Base-by-base conservation (phyloP, 495 filamentous ascomycete genomes). In the Melanomma pulvis-pyrius region DNA sequence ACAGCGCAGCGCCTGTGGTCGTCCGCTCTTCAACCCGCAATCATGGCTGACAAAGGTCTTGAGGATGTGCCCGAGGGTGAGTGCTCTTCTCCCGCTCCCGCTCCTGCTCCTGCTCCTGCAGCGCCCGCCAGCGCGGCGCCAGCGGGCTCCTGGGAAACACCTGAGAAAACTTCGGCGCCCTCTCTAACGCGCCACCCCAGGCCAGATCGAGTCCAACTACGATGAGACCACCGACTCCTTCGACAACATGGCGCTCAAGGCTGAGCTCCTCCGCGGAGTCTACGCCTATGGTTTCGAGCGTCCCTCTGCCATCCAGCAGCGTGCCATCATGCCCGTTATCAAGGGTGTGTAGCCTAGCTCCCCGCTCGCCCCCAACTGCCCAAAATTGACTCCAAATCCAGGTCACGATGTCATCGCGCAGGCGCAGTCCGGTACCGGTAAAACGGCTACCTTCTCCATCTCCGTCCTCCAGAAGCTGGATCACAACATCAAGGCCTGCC, bases 241-340 rank as follows among this genome's bases (percentile, higher is more conserved):
- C 80, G 94, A 98, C 81, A 85, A 92, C 67, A 98, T 98, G 94
- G 88, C 89, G 81, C 85, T 98, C 74, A 96, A 96, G 86, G 73
- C 90, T 52, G 94, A 98, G 86, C 88, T 98, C 75, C 90, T 98
- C 74, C 93, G 94, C 83, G 94, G 94, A 85, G 91, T 98, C 80
- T 98, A 98, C 80, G 94, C 94, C 73, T 98, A 98, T 77, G 94
- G 94, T 87, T 98, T 97, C 82, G 94, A 98, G 86, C 91, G 93
- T 69, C 94, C 94, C 39, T 98, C 94, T 82, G 96, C 94, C 79
- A 97, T 98, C 68, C 94, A 98, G 88, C 92, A 96, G 87, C 93
- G 96, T 74, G 94, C 94, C 71, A 98, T 98, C 80, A 94, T 97
- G 89, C 94, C 93, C 69, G 93, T 98, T 76, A 97, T 97, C 85